Evolutionary conservation across 202 grass and related monocot species (phyloP), one percentile per base, ranked within the genome.

Genomic region (Tripidium arundinaceum): DNA sequence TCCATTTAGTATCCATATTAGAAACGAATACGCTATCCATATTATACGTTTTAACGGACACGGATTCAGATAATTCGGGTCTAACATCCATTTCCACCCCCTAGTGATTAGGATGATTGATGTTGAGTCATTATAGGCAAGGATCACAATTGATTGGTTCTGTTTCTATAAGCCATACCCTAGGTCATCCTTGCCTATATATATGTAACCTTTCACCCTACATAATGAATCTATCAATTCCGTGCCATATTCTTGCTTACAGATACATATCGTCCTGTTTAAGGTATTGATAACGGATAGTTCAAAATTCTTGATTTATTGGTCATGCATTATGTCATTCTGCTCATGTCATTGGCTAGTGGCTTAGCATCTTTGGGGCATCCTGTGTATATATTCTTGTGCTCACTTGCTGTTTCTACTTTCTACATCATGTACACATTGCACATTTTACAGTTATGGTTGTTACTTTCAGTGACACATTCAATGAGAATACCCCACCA

Each of bases 401-500:
- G 31, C 62, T 69, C 43, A 27, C 14, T 38, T 15, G 38, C 13
- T 75, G 6, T 7, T 54, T 75, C 74, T 60, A 22, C 22, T 75
- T 66, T 70, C 36, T 41, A 78, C 29, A 68, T 33, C 38, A 84
- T 52, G 47, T 79, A 15, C 31, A 85, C 18, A 61, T 68, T 67
- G 66, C 67, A 42, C 22, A 72, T 70, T 74, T 57, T 86, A 79
- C 65, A 85, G 52, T 65, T 81, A 38, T 26, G 18, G 74, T 65
- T 75, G 9, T 80, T 87, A n/a, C 68, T 98, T 83, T 65, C 86
- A 94, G 95, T 86, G 95, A 98, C 83, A 98, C 95, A 19, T 98
- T 98, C 70, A 98, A 98, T 89, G 95, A 98, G 78, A 98, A 98
- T 77, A 85, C 86, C 36, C 95, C 95, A 84, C 95, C 92, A 42